These are phyloP conservation scores for Aspergillus tubingensis DNA, from an alignment of 2,329 filamentous ascomycete genomes.

Conservation along the genomic window DNA sequence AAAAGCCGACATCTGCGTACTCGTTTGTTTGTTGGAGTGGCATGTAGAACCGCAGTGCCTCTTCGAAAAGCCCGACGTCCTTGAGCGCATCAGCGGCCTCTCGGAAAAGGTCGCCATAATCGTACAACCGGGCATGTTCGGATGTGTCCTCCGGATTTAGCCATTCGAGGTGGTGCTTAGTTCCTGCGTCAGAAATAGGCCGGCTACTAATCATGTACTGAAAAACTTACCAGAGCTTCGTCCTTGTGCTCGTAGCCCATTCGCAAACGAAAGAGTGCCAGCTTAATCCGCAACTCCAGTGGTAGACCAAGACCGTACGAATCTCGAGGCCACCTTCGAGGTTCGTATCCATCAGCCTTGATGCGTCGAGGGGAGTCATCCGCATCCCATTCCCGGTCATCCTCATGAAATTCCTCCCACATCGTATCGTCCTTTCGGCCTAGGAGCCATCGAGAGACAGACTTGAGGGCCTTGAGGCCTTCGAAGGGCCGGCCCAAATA, in stretches of 20 bases:
- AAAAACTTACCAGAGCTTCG: slow-evolving; percentile 70
- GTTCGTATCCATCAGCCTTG: slow-evolving; percentile 62
- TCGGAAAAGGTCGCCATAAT: slow-evolving; percentile 77
- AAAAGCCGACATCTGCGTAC: slow-evolving; percentile 52
- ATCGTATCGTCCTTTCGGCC: slow-evolving; percentile 71
- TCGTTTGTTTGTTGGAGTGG: slow-evolving; percentile 52
- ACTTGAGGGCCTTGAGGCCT: slow-evolving; percentile 70
- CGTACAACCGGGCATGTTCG: slow-evolving; percentile 55
- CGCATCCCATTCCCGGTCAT: slow-evolving; percentile 88
- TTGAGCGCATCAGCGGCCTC: slow-evolving; percentile 66
- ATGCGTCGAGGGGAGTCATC: slow-evolving; percentile 67
- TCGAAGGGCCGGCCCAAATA: slow-evolving; percentile 63
- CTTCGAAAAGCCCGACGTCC: slow-evolving; percentile 51
- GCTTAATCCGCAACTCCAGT: slow-evolving; percentile 76
- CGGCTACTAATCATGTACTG: background rate
- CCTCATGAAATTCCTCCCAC: slow-evolving; percentile 72
- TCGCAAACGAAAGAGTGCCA: slow-evolving; percentile 80
- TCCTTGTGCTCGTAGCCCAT: slow-evolving; percentile 61
- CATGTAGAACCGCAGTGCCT: slow-evolving; percentile 62
- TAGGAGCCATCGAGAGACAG: slow-evolving; percentile 77
- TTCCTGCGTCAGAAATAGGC: slow-evolving; percentile 7
- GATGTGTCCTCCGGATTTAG: slow-evolving; percentile 65
- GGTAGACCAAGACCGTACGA: slow-evolving; percentile 75
- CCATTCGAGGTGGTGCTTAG: slow-evolving; percentile 66
- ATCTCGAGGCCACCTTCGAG: slow-evolving; percentile 54